These are phyloP conservation scores for Lactifluus volemus DNA, from an alignment of 768 basidiomycete species.

Conservation along the genomic window DNA sequence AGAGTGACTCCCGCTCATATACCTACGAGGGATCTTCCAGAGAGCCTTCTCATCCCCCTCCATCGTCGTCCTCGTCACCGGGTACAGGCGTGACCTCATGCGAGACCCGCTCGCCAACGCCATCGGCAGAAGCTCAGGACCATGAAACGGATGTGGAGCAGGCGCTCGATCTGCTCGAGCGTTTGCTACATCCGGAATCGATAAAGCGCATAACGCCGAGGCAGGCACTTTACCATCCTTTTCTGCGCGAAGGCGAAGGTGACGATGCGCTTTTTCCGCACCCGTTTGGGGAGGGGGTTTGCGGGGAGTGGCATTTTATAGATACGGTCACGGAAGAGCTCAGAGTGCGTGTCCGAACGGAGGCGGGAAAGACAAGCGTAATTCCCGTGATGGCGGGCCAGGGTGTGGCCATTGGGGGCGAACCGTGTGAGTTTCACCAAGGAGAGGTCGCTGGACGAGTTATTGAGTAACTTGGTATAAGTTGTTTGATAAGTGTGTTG, in stretches of 20 bases:
- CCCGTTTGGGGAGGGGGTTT: constrained; percentile 58
- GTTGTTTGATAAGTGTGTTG: not conserved
- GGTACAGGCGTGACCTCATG: constrained; percentile 22
- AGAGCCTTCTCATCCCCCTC: constrained; percentile 24
- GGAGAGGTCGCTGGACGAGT: not conserved
- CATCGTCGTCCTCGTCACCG: constrained; percentile 21
- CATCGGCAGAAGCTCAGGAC: constrained; percentile 29
- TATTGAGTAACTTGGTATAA: not conserved
- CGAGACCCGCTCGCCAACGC: constrained; percentile 19
- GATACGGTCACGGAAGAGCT: constrained; percentile 53
- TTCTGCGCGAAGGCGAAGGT: constrained; percentile 45
- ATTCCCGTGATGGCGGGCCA: constrained; percentile 24
- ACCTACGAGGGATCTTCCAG: constrained; percentile 11
- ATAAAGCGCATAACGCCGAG: constrained; percentile 70
- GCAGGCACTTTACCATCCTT: constrained; percentile 69
- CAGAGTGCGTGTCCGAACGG: constrained; percentile 36
- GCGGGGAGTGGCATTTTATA: constrained; percentile 49
- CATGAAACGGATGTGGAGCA: constrained; percentile 49
- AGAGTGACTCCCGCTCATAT: constrained; percentile 45
- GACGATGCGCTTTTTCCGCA: constrained; percentile 69
- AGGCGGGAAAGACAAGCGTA: constrained; percentile 18
- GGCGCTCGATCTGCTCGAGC: constrained; percentile 69
- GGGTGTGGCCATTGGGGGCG: constrained; percentile 27
- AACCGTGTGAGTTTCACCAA: constrained; percentile 29
- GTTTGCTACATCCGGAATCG: constrained; percentile 68